Evolutionary conservation across 164 flowering plant species (phyloP), one percentile per base, ranked within the genome.

Genomic region (Berberis vulgaris): DNA sequence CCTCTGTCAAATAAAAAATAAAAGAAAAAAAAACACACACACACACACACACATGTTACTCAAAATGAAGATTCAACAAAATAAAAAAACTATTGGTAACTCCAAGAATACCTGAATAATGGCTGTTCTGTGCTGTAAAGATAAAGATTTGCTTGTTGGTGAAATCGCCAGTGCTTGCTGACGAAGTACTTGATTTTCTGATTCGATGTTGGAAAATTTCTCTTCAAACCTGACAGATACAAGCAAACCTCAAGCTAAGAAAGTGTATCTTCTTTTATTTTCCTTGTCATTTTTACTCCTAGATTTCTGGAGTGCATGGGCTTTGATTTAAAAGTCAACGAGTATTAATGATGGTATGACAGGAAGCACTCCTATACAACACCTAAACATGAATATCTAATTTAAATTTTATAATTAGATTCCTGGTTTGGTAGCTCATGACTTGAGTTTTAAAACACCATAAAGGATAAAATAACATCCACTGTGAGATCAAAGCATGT

Each of bases 131-230:
- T 81, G 80, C 41, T 92, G 73, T 61, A 84, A 60, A 64, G 92
- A 79, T 49, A 86, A 71, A 59, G 90, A 59, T 81, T 83, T 95
- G 12, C 81, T 82, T 52, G 96, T 84, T 40, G 99, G 98, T 57
- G 99, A 89, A 71, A 95, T 78, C 39, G 92, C 69, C 75, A 95
- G 70, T 64, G 97, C 90, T 76, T 91, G 99, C 71, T 89, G 97
- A 67, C 97, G 97, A 63, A 95, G 92, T 40, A 89, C 94, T 81
- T 95, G 99, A 77, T 86, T 88, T 76, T 95, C 99, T 12, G 99
- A 91, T 56, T 91, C 96, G 57, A 79, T 66, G 69, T 91, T 95
- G 39, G 89, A 78, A 68, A 88, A 83, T 71, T 91, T 95, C 79
- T 91, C 98, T 69, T 95, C 99, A 47, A 91, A 78, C 82, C 99